A percentile compares a stretch with the other conserved stretches of the same genome.
Conservation (phyloP, 352 stramenopile genomes). For the Peronospora destructor region DNA sequence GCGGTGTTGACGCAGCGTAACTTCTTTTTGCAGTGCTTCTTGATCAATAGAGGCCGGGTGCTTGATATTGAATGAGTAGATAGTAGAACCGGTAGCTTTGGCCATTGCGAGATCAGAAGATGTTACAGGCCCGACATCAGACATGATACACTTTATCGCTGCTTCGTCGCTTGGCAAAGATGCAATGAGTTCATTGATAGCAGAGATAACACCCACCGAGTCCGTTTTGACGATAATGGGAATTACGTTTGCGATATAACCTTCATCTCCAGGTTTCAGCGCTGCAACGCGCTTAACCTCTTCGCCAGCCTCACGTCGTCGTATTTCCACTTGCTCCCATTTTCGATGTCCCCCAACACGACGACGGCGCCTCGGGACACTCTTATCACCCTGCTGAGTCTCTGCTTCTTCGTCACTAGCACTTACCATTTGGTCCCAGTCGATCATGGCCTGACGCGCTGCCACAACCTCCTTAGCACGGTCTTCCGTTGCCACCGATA, state of each 20-base stretch:
- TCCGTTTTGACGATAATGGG: conserved; percentile 98
- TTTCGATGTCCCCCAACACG: conserved; percentile 55
- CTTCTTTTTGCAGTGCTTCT: conserved; percentile 70
- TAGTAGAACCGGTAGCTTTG: conserved; percentile 67
- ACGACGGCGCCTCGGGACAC: conserved; percentile 28
- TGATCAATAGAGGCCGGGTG: conserved; percentile 66
- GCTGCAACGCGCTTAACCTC: conserved; percentile 62
- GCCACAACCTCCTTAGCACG: conserved; percentile 73
- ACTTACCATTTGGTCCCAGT: conserved; percentile 71
- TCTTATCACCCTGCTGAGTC: conserved; percentile 17
- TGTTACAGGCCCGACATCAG: conserved; percentile 73
- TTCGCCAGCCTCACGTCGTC: conserved; percentile 54
- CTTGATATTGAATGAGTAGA: conserved; percentile 88
- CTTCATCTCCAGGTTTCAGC: conserved; percentile 63
- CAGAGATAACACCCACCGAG: conserved; percentile 94
- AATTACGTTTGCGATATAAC: conserved; percentile 90
- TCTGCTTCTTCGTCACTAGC: conserved; percentile 49
- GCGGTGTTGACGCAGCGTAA: conserved; percentile 63
- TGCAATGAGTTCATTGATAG: conserved; percentile 81
- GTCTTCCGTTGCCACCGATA: conserved; percentile 70
- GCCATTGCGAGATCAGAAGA: conserved; percentile 82
- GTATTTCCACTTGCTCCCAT: conserved; percentile 60
- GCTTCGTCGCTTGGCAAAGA: conserved; percentile 62
- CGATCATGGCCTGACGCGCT: conserved; percentile 58
- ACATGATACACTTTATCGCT: conserved; percentile 77